Evolutionary conservation across 257 asterid genomes (phyloP), one percentile per base, ranked within the genome.

Genomic region (Ajuga chamaepitys): DNA sequence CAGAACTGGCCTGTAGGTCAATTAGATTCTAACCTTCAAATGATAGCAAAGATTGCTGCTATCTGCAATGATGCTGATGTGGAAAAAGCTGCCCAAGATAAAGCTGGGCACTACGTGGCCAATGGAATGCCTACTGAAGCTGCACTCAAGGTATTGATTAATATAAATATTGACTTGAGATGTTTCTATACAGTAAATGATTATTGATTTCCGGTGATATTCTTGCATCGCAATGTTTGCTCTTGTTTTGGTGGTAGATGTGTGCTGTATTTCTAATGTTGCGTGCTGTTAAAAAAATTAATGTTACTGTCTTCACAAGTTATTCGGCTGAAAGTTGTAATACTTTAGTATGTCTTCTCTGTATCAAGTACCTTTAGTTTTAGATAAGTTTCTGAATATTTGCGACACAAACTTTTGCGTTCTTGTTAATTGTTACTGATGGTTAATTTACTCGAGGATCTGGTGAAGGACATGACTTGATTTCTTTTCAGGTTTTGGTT

Each of bases 71-170:
- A 94, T 76, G 91, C 99, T 30, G 92, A 83, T 70, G 87, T 94
- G 64, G 98, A 86, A 77, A 75, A 86, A 40, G 77, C 97, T 75
- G 89, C 85, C n/a, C 81, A 64, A n/a, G 85, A 80, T 40, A 68
- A 62, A 54, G 46, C 84, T 58, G 85, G 75, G 42, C 98, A 81
- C 59, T 86, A 45, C 55, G 78, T 85, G 53, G 92, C 99, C 62
- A 94, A 68, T 61, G 98, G 98, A 54, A 77, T 90, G 86, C 98
- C 98, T 3, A 94, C 99, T 22, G 99, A 94, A 75, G 99, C 99
- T 0, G 95, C 99, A 30, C 83, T 94, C 53, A 94, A 94, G 97
- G 99, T 94, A 74, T 42, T 63, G 38, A 13, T 34, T 67, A 9
- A 47, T 70, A 21, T 10, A 13, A 42, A 34, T 42, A 56, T n/a